Evolutionary conservation across 805 yeast genomes (phyloP).

Genomic region (Metschnikowia picachoensis): DNA sequence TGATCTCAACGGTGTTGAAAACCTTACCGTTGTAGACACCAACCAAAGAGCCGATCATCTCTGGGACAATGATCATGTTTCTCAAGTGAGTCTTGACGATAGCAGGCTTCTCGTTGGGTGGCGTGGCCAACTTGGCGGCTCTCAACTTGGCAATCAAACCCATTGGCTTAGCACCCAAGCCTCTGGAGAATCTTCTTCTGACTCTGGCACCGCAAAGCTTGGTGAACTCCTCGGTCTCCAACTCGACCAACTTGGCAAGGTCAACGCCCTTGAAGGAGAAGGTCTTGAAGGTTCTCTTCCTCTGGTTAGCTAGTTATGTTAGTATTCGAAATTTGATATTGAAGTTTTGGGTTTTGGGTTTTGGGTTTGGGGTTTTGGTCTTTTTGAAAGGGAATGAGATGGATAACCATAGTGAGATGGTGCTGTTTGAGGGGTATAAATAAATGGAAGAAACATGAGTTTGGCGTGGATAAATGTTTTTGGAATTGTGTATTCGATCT

Average conservation of each 20-base stretch:
- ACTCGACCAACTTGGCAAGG: conserved; percentile 86
- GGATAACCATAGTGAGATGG: no score
- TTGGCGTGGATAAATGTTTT: no score
- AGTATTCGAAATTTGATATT: conserved; percentile 1
- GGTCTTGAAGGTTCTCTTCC: conserved; percentile 92
- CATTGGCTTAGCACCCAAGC: conserved; percentile 92
- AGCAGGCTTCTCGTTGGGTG: conserved; percentile 94
- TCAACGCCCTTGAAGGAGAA: conserved; percentile 99
- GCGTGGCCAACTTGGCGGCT: conserved; percentile 90
- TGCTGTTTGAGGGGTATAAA: no score
- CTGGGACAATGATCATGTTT: conserved; percentile 98
- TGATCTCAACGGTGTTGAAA: conserved; percentile 98
- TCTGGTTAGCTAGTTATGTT: conserved; percentile 48
- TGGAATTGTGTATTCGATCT: no score
- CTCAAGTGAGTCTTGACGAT: conserved; percentile 98
- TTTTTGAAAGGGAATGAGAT: no score
- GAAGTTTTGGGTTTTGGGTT: no score
- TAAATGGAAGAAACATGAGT: no score
- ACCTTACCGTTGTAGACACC: conserved; percentile 99
- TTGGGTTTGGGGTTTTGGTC: no score
- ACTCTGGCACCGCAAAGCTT: conserved; percentile 97
- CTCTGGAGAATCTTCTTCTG: conserved; percentile 99
- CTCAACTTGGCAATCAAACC: conserved; percentile 96
- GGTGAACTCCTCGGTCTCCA: conserved; percentile 95
- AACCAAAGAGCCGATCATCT: conserved; percentile 98